A percentile compares a stretch with the other conserved stretches of the same genome.
Evolutionary conservation across 2,329 filamentous ascomycete species (phyloP).

Genomic region (Aspergillus transmontanensis): DNA sequence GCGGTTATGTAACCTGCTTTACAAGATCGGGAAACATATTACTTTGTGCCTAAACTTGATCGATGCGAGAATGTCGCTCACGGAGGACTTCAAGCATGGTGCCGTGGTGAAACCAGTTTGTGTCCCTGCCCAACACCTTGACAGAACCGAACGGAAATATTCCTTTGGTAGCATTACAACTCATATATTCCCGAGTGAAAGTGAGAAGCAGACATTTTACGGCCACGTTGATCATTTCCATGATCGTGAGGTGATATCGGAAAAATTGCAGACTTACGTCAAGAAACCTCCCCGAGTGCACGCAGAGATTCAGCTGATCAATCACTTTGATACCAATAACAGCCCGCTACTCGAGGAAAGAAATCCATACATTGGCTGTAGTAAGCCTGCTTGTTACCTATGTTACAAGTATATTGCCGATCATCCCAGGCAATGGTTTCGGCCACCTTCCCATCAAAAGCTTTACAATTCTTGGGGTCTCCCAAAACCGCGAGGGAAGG

Average conservation of each 20-base stretch:
- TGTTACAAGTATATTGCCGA: not conserved
- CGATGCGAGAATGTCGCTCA: not conserved
- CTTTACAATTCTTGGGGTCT: not conserved
- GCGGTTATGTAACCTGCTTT: not conserved
- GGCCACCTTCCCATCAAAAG: not conserved
- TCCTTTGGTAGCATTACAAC: not conserved
- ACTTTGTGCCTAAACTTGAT: not conserved
- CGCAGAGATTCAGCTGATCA: not conserved
- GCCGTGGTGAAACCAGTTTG: not conserved
- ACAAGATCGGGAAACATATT: not conserved
- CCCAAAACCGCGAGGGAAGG: not conserved
- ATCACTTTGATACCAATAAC: not conserved
- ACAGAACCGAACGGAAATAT: not conserved
- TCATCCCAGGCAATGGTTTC: not conserved
- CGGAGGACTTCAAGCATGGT: not conserved
- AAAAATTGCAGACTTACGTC: not conserved
- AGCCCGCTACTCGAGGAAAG: not conserved
- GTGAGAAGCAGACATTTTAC: not conserved
- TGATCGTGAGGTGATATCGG: not conserved
- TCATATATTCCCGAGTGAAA: not conserved
- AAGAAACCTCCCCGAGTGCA: not conserved
- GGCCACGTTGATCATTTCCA: not conserved
- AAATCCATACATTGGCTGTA: not conserved
- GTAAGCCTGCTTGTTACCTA: not conserved
- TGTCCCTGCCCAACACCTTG: not conserved